Conservation (phyloP, 805 yeast genomes). For the Trichomonascus vanleenenianus region DNA sequence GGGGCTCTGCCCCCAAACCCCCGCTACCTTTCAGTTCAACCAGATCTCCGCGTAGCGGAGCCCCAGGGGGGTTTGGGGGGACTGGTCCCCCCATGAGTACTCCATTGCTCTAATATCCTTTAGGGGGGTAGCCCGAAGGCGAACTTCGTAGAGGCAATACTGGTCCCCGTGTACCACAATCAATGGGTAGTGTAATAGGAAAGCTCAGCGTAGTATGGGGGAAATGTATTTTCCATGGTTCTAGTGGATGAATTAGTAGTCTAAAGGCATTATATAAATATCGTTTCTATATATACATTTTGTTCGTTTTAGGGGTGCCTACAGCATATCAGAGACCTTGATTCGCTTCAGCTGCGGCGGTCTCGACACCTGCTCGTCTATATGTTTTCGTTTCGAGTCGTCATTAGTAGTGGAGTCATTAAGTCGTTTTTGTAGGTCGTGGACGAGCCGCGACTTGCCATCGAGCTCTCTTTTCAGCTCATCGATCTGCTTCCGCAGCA, state of each 20-base stretch:
- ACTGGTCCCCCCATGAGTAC: no score
- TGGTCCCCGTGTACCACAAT: no score
- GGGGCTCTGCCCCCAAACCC: no score
- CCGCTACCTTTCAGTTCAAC: no score
- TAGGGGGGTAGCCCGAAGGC: no score
- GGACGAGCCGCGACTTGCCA: no score
- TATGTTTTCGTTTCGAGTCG: not conserved
- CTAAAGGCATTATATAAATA: not conserved
- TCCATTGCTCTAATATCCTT: no score
- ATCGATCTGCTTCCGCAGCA: constrained; percentile 13
- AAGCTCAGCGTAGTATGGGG: no score
- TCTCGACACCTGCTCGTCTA: not conserved
- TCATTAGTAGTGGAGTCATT: not conserved
- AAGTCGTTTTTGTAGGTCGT: not conserved
- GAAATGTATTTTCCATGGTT: not conserved
- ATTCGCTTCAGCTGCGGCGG: constrained; percentile 11
- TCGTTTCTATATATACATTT: not conserved
- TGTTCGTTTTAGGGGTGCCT: not conserved
- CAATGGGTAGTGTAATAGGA: no score
- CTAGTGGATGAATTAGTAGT: not conserved
- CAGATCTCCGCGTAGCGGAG: no score
- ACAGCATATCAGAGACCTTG: constrained; percentile 15
- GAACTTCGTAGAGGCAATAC: no score
- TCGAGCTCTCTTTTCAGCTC: constrained; percentile 10
- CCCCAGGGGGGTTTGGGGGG: no score